Evolutionary conservation across 257 asterid species (phyloP).

Genomic region (Nicotiana tomentosiformis): DNA sequence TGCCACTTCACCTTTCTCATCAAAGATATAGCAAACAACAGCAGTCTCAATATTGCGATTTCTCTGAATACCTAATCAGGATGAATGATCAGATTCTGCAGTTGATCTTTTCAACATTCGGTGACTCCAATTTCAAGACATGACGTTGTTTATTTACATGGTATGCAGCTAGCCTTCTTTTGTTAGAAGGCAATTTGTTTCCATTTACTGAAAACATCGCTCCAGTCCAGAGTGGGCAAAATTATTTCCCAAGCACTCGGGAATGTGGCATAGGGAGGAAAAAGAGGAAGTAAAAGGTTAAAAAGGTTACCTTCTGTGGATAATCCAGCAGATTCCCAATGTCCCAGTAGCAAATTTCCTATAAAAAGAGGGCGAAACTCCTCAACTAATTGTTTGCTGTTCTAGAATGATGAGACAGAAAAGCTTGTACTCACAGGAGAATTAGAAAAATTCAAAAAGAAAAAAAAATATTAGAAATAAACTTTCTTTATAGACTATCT

Average conservation of each 20-base stretch:
- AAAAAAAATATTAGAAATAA: background rate
- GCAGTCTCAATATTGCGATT: conserved; percentile 61
- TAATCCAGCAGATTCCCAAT: conserved; percentile 73
- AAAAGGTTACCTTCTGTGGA: conserved; percentile 54
- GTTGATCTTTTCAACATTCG: background rate
- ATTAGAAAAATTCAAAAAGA: no score
- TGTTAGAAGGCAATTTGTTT: background rate
- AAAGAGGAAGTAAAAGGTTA: background rate
- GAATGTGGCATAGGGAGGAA: background rate
- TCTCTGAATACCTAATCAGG: conserved; percentile 63
- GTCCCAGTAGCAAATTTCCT: conserved; percentile 78
- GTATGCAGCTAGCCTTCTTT: background rate
- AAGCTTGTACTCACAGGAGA: background rate
- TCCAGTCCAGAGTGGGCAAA: background rate
- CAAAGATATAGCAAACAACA: conserved; percentile 68
- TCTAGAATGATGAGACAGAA: background rate
- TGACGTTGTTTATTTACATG: background rate
- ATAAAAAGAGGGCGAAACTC: conserved; percentile 17
- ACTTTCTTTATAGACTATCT: background rate
- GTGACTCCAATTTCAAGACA: background rate
- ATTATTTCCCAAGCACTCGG: background rate
- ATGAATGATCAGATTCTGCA: conserved; percentile 7
- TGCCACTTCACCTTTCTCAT: conserved; percentile 78
- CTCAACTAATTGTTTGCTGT: background rate
- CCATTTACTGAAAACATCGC: background rate